Percentiles rank a stretch among this genome's conserved stretches.
Evolutionary conservation across 352 stramenopile genomes (phyloP).

Genomic region (Globisporangium okanoganense): DNA sequence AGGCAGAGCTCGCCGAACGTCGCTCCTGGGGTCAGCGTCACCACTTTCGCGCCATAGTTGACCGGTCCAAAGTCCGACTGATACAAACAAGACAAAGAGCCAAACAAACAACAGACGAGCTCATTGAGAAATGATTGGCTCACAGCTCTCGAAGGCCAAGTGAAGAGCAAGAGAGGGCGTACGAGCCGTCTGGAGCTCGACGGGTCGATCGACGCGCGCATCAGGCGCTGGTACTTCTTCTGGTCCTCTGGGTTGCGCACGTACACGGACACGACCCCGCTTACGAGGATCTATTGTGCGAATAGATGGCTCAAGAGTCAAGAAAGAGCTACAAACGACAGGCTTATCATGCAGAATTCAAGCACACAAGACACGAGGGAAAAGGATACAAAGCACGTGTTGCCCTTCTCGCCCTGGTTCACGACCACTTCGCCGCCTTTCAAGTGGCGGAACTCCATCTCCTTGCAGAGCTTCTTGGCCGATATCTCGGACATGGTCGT

Average conservation of each 20-base stretch:
- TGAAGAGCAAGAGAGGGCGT: neutral
- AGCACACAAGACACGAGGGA: neutral
- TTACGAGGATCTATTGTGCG: constrained; percentile 64
- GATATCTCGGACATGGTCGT: constrained; percentile 84
- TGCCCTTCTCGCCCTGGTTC: constrained; percentile 81
- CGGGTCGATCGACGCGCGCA: constrained; percentile 41
- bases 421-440: constrained; percentile 65
- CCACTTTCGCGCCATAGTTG: constrained; percentile 63
- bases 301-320: neutral
- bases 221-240: constrained; percentile 47
- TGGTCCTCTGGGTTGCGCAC: constrained; percentile 72
- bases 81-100: neutral
- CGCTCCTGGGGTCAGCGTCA: constrained; percentile 64
- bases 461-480: constrained; percentile 81
- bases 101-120: neutral
- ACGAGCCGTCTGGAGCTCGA: constrained; percentile 41
- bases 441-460: constrained; percentile 83
- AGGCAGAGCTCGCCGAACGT: constrained; percentile 84
- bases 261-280: constrained; percentile 67
- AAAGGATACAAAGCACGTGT: constrained; percentile 71
- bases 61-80: constrained; percentile 35
- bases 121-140: neutral
- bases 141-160: neutral
- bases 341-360: neutral
- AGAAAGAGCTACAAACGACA: neutral